A percentile compares a stretch with the other conserved stretches of the same genome.
Conservation (phyloP, 176 grass and related monocot species). For the Elaeis guineensis region DNA sequence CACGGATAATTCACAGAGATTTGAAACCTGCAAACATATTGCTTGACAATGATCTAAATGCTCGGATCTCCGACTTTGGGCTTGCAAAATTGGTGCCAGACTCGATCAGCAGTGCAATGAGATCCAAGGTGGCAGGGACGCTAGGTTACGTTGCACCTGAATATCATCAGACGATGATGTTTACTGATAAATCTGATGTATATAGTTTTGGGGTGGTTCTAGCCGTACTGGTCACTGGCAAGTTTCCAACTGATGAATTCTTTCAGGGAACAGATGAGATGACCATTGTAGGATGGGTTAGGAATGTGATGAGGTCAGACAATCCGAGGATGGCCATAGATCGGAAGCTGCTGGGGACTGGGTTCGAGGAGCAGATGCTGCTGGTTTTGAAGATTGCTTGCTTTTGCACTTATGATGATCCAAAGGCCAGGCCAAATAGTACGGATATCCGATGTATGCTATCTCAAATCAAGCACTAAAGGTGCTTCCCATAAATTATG, state of each 20-base stretch:
- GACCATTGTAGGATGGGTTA: constrained; percentile 54
- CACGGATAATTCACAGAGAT: constrained; percentile 80
- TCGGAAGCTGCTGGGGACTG: constrained; percentile 23
- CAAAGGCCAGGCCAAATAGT: constrained; percentile 47
- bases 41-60: constrained; percentile 69
- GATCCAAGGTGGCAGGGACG: constrained; percentile 53
- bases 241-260: constrained; percentile 57
- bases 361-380: constrained; percentile 58
- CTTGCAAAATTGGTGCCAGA: constrained; percentile 66
- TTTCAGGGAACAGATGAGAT: constrained; percentile 57
- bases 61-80: constrained; percentile 75
- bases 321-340: constrained; percentile 37
- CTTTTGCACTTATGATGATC: constrained; percentile 58
- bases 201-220: constrained; percentile 92
- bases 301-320: constrained; percentile 20
- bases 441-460: constrained; percentile 67
- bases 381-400: constrained; percentile 55
- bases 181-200: constrained; percentile 75
- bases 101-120: constrained; percentile 16
- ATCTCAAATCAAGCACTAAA: constrained; percentile 36
- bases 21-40: constrained; percentile 90
- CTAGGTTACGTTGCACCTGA: constrained; percentile 85
- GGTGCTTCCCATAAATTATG: no score
- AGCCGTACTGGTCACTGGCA: constrained; percentile 65
- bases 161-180: constrained; percentile 66